These are phyloP conservation scores for Platanus orientalis DNA, from an alignment of 164 flowering plant genomes.

Conservation along the genomic window DNA sequence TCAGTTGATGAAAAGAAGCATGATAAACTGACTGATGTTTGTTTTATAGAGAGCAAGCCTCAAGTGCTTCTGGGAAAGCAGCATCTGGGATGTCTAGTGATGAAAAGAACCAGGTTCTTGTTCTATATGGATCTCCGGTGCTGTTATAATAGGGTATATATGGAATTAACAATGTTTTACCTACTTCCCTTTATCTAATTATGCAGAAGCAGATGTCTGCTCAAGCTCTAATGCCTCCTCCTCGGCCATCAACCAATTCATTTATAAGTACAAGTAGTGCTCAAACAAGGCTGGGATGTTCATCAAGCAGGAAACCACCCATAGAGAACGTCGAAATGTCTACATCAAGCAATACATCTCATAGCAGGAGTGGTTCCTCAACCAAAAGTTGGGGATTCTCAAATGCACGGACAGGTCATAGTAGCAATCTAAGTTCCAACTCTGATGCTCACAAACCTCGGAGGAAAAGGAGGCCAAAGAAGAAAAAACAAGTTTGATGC, in stretches of 20 bases:
- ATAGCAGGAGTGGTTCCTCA: slow-evolving; percentile 41
- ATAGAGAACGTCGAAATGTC: slow-evolving; percentile 36
- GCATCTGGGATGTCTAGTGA: slow-evolving; percentile 98
- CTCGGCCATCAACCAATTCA: slow-evolving; percentile 52
- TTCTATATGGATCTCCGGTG: slow-evolving; percentile 2
- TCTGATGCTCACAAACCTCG: slow-evolving; percentile 93
- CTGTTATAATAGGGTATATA: not conserved
- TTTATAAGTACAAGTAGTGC: slow-evolving; percentile 25
- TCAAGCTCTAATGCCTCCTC: slow-evolving; percentile 86
- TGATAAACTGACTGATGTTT: not conserved
- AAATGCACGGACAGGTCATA: slow-evolving; percentile 46
- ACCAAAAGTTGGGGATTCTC: slow-evolving; percentile 41
- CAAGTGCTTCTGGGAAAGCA: slow-evolving; percentile 88
- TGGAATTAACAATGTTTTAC: not conserved
- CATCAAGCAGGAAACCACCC: slow-evolving; percentile 45
- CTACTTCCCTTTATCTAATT: slow-evolving; percentile 3
- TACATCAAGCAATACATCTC: slow-evolving; percentile 59
- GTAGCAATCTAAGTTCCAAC: slow-evolving; percentile 82
- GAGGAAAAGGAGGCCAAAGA: slow-evolving; percentile 95
- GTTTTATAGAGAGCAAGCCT: slow-evolving; percentile 77
- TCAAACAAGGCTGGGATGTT: slow-evolving; percentile 40
- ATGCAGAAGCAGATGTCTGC: slow-evolving; percentile 65
- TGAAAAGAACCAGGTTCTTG: slow-evolving; percentile 85
- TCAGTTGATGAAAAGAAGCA: not conserved
- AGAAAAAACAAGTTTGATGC: slow-evolving; percentile 62